Base-by-base conservation (phyloP, 306 rosid genomes). In the Alnus rubra region DNA sequence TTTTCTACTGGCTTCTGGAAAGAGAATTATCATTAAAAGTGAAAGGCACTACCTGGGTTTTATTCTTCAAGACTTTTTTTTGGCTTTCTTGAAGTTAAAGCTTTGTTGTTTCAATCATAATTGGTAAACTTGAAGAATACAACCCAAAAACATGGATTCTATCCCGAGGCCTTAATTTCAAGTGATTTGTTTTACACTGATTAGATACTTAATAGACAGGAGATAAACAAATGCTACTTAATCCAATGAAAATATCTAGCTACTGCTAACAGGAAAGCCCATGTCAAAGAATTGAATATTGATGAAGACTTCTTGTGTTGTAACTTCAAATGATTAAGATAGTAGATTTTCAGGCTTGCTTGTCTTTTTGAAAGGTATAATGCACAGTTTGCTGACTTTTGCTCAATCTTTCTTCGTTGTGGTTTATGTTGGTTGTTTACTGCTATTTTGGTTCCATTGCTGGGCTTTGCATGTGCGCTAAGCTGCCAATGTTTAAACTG, bases 361-460 rank as follows among this genome's bases (percentile, higher is more conserved):
- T 42, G 51, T n/a, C 31, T n/a, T n/a, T n/a, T 68, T 42, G 11
- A 68, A 42, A 18, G 2, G 10, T 39, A 68, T 18, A 18, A 39
- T 9, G 12, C 65, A 9, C 16, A 1, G 31, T 67, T 67, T 19
- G 16, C 7, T 67, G 14, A 15, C 51, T 16, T 39, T 42, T 68
- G 72, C 33, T 42, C 31, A 68, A 68, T 68, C 33, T 68, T 68
- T 68, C 72, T n/a, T 68, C 51, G 15, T 63, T 12, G 15, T 39
- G 72, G 35, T 9, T 49, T 48, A 42, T 39, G 14, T 16, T 67
- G 50, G 72, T 44, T 39, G 49, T 42, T 67, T 42, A 15, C 12
- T n/a, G 39, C 7, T 8, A 42, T 39, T 67, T 18, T 39, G 72
- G 47, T n/a, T 67, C 51, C 13, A 39, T 5, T 42, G 49, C 16